These are phyloP conservation scores for Penicillium subrubescens DNA, from an alignment of 495 filamentous ascomycete species.

Conservation along the genomic window DNA sequence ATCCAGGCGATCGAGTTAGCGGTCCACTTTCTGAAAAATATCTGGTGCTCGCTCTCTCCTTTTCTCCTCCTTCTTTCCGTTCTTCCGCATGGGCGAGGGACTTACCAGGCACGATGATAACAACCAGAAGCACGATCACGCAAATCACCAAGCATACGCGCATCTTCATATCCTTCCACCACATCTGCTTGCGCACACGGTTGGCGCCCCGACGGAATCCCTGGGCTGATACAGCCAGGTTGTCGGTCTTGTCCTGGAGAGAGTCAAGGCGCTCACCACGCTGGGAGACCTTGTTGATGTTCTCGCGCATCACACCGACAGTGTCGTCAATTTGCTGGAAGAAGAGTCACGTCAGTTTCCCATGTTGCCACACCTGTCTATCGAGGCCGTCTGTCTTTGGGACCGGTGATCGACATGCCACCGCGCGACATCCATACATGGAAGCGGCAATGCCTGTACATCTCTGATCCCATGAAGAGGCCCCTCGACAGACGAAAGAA, in stretches of 20 bases:
- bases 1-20: constrained; percentile 18
- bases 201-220: constrained; percentile 95
- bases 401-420: not conserved
- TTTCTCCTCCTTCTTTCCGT: not conserved
- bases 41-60: not conserved
- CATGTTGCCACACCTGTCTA: not conserved
- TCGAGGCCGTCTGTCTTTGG: constrained; percentile 6
- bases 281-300: constrained; percentile 89
- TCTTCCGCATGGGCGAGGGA: not conserved
- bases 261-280: constrained; percentile 88
- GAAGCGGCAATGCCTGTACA: not conserved
- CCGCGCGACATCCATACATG: constrained; percentile 2
- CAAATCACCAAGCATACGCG: constrained; percentile 89
- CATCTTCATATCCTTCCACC: constrained; percentile 99
- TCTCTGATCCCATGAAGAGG: not conserved
- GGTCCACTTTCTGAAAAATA: not conserved
- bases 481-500: not conserved
- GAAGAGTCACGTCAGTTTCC: constrained; percentile 21
- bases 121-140: constrained; percentile 81
- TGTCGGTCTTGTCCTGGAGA: constrained; percentile 95
- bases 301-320: constrained; percentile 89
- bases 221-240: constrained; percentile 84
- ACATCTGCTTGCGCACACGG: constrained; percentile 92
- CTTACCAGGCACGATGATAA: constrained; percentile 93
- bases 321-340: constrained; percentile 94